These are phyloP conservation scores for Calamus simplicifolius DNA, from an alignment of 176 grass and related monocot species.

Conservation along the genomic window DNA sequence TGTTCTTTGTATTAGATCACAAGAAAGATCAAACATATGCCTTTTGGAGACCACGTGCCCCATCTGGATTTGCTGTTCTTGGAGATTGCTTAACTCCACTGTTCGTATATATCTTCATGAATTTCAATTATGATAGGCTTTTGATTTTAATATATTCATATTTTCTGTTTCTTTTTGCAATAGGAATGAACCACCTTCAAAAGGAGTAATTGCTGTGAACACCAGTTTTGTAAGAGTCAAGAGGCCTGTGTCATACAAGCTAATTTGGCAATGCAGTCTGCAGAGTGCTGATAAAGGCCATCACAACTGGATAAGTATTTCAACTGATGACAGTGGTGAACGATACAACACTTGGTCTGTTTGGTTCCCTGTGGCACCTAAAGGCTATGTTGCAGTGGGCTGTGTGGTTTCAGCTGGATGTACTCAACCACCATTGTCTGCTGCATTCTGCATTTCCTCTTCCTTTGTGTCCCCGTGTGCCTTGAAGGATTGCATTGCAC, in stretches of 20 bases:
- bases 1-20: constrained; percentile 43
- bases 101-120: constrained; percentile 38
- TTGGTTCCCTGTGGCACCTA: constrained; percentile 92
- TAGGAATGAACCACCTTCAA: constrained; percentile 81
- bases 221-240: constrained; percentile 85
- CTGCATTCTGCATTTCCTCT: constrained; percentile 64
- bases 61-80: constrained; percentile 96
- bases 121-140: constrained; percentile 10
- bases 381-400: constrained; percentile 72
- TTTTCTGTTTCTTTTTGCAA: constrained; percentile 17
- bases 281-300: constrained; percentile 25
- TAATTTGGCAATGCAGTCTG: constrained; percentile 55
- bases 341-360: constrained; percentile 42
- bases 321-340: constrained; percentile 3
- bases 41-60: constrained; percentile 88
- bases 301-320: constrained; percentile 14
- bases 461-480: constrained; percentile 69
- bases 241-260: constrained; percentile 84
- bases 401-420: constrained; percentile 87
- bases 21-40: constrained; percentile 57
- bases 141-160: constrained; percentile 7
- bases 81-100: constrained; percentile 84
- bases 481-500: constrained; percentile 74
- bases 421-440: constrained; percentile 64
- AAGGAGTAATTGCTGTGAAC: constrained; percentile 91